Base-by-base conservation (phyloP, 2,329 filamentous ascomycete genomes). In the Claviceps sp. region DNA sequence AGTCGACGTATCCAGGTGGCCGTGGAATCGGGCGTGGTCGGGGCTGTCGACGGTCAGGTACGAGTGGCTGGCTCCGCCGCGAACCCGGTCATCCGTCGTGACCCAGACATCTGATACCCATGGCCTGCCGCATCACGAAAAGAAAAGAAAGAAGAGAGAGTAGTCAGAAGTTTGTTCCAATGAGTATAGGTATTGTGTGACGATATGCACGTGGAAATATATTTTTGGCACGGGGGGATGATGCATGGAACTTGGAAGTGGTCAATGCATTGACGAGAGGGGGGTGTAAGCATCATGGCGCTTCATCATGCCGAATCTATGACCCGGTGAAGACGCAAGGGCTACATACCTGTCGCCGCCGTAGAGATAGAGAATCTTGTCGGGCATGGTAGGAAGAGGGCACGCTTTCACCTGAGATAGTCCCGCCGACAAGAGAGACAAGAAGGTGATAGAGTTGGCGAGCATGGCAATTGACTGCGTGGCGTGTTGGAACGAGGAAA, bases 51-150 rank as follows among this genome's bases (percentile, higher is more conserved):
- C 65, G 43, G 63, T 65, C n/a, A 80, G 64, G 55, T 72, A 65
- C 36, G 78, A 81, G 52, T 70, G 66, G 55, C 84, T 88, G 54
- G 75, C 75, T 49, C 87, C 87, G 54, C 85, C 85, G 45, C 87
- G 81, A n/a, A 91, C 85, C 34, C 81, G 74, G 66, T 91, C 87
- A 64, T 91, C 85, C 50, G 79, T 82, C 14, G 79, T 72, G 7
- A 77, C 82, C 85, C 85, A 91, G 56, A 79, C 74, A 49, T 69
- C 64, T 1, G 72, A 62, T 22, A 72, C 66, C 83, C 84, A 87
- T 22, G 71, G 70, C 54, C 79, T 84, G 63, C 7, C 7, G 8
- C 26, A 3, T 16, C 6, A 40, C 16, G 38, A n/a, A n/a, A n/a
- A 18, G n/a, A 40, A n/a, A 40, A 18, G 38, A 40, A 40, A n/a